These are phyloP conservation scores for Teunomyces kruisii DNA, from an alignment of 805 yeast genomes.

Conservation along the genomic window DNA sequence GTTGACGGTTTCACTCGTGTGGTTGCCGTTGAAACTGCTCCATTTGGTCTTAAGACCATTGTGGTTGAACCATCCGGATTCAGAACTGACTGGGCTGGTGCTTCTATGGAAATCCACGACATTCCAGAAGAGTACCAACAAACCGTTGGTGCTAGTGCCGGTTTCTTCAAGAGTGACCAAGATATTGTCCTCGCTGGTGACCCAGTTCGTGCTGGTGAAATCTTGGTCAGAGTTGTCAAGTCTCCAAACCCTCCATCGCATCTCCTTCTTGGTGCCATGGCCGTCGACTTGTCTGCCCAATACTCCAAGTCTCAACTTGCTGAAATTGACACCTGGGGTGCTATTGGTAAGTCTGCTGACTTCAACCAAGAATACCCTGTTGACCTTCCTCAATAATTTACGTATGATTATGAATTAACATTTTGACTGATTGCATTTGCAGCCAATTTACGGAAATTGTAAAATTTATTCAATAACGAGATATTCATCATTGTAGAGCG, in stretches of 20 bases:
- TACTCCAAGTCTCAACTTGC: background rate
- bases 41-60: background rate
- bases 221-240: background rate
- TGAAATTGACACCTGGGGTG: background rate
- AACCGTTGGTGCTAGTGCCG: background rate
- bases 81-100: background rate
- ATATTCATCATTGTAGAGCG: too few species aligned
- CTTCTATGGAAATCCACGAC: background rate
- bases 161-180: background rate
- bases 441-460: too few species aligned
- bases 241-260: background rate
- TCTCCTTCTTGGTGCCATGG: background rate
- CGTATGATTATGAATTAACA: too few species aligned
- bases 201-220: background rate
- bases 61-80: background rate
- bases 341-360: background rate
- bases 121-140: background rate
- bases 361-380: background rate
- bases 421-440: too few species aligned
- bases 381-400: background rate
- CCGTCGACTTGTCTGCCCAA: background rate
- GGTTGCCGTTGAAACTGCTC: background rate
- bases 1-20: background rate
- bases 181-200: background rate
- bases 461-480: too few species aligned